A percentile compares a stretch with the other conserved stretches of the same genome.
phyloP scores from a whole-genome alignment of 2,329 filamentous ascomycete genomes.

The Aspergillus calidoustus region DNA sequence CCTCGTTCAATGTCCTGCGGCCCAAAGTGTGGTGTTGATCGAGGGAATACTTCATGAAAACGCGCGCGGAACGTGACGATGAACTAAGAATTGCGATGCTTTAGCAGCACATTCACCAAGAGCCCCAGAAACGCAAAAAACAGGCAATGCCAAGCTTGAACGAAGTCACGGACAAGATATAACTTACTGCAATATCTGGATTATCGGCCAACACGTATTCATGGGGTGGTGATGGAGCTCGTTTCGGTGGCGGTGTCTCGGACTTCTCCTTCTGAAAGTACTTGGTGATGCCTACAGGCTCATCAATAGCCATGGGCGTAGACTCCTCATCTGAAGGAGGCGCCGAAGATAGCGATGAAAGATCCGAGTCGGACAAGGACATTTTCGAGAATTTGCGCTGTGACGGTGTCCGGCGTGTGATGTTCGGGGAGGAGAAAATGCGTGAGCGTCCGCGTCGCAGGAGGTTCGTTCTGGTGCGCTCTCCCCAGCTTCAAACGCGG shows the following conservation, averaged over 20 bases:
- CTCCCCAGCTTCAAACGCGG: slow-evolving; percentile 35
- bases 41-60: slow-evolving; percentile 86
- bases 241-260: slow-evolving; percentile 71
- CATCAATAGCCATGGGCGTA: slow-evolving; percentile 44
- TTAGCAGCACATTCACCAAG: slow-evolving; percentile 39
- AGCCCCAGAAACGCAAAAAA: slow-evolving; percentile 36
- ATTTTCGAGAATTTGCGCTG: slow-evolving; percentile 40
- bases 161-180: slow-evolving; percentile 41
- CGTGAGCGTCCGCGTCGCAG: slow-evolving; percentile 26
- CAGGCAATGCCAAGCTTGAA: slow-evolving; percentile 20
- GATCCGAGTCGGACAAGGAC: slow-evolving; percentile 61
- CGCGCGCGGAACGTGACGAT: slow-evolving; percentile 97
- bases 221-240: slow-evolving; percentile 85
- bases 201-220: slow-evolving; percentile 91
- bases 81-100: slow-evolving; percentile 65
- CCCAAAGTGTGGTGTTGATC: slow-evolving; percentile 85
- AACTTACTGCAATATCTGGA: slow-evolving; percentile 85
- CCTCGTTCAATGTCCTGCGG: slow-evolving; percentile 94
- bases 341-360: slow-evolving; percentile 62
- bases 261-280: slow-evolving; percentile 49
- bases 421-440: slow-evolving; percentile 19
- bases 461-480: slow-evolving; percentile 35
- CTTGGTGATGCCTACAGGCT: slow-evolving; percentile 49
- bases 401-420: slow-evolving; percentile 27
- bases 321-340: slow-evolving; percentile 64